Percentiles rank a stretch among this genome's conserved stretches.
Conservation (phyloP, 108 stramenopile genomes). For the Fragilaria crotonensis region DNA sequence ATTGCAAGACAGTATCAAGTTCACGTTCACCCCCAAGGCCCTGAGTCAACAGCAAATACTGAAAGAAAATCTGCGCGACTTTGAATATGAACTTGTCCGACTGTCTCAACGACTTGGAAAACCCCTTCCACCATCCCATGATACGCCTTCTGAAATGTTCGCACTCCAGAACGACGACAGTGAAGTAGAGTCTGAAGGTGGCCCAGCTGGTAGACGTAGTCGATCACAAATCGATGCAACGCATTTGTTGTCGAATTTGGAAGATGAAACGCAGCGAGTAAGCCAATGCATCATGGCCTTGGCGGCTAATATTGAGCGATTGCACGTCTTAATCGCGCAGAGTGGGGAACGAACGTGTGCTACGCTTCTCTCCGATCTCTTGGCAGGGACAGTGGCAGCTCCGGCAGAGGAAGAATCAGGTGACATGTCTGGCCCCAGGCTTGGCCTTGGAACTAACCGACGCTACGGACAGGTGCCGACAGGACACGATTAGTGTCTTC, state of each 20-base stretch:
- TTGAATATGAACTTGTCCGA: constrained; percentile 53
- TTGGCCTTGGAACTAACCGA: not conserved
- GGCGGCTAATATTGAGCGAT: constrained; percentile 44
- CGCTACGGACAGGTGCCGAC: not conserved
- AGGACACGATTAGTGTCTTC: not conserved
- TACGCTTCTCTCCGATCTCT: constrained; percentile 13
- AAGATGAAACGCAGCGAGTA: constrained; percentile 75
- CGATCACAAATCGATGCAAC: constrained; percentile 45
- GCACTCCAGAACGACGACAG: constrained; percentile 3
- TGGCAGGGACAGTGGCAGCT: not conserved
- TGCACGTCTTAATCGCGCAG: constrained; percentile 39
- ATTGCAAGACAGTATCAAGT: constrained; percentile 66
- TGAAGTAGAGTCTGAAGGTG: constrained; percentile 2
- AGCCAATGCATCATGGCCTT: constrained; percentile 66
- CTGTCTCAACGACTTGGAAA: constrained; percentile 53
- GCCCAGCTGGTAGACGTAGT: constrained; percentile 2
- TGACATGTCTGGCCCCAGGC: not conserved
- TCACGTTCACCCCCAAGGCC: constrained; percentile 76
- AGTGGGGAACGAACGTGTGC: constrained; percentile 19
- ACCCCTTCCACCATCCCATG: constrained; percentile 30
- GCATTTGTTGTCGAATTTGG: constrained; percentile 57
- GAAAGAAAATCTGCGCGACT: constrained; percentile 49
- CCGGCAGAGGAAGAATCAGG: not conserved
- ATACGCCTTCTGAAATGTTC: constrained; percentile 9
- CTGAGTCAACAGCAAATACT: constrained; percentile 75